These are phyloP conservation scores for Microbotryomycetes sp. DNA, from an alignment of 1,284 basidiomycete genomes.

Conservation along the genomic window DNA sequence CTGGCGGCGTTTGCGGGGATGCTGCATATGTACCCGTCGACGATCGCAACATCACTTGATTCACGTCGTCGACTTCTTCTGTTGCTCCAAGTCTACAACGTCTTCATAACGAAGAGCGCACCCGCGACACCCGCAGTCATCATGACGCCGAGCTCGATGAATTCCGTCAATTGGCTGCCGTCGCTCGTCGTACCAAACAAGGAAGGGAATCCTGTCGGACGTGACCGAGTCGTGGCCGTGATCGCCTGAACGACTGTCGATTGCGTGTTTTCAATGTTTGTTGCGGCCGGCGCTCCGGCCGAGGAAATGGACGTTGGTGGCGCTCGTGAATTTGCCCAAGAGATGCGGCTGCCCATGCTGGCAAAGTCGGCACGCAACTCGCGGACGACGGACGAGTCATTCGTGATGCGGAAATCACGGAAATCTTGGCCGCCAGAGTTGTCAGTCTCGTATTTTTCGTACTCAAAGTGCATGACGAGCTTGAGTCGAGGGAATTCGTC, in stretches of 20 bases:
- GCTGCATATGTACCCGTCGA: neutral
- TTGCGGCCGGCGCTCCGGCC: slow-evolving; percentile 21
- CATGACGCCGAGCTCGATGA: slow-evolving; percentile 25
- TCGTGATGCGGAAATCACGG: slow-evolving; percentile 35
- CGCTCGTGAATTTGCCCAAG: slow-evolving; percentile 23
- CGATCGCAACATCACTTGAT: neutral
- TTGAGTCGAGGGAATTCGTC: slow-evolving; percentile 30
- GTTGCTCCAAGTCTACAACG: slow-evolving; percentile 6
- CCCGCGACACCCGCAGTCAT: slow-evolving; percentile 19
- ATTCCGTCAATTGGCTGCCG: slow-evolving; percentile 19
- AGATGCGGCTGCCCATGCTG: slow-evolving; percentile 22
- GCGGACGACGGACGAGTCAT: slow-evolving; percentile 22
- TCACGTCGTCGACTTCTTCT: neutral
- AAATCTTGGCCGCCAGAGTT: slow-evolving; percentile 29
- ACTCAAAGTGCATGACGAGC: slow-evolving; percentile 36
- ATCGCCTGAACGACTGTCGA: slow-evolving; percentile 19
- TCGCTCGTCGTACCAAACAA: slow-evolving; percentile 27
- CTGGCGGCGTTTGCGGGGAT: neutral
- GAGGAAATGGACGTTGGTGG: slow-evolving; percentile 25
- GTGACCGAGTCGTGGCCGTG: slow-evolving; percentile 26
- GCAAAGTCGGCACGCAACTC: slow-evolving; percentile 27
- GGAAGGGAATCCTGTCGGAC: slow-evolving; percentile 28
- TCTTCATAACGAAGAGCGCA: slow-evolving; percentile 26
- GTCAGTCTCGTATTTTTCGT: slow-evolving; percentile 32
- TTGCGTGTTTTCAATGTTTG: slow-evolving; percentile 17